phyloP scores from a whole-genome alignment of 192 early-diverging fungal species.

The Dispira parvispora region DNA sequence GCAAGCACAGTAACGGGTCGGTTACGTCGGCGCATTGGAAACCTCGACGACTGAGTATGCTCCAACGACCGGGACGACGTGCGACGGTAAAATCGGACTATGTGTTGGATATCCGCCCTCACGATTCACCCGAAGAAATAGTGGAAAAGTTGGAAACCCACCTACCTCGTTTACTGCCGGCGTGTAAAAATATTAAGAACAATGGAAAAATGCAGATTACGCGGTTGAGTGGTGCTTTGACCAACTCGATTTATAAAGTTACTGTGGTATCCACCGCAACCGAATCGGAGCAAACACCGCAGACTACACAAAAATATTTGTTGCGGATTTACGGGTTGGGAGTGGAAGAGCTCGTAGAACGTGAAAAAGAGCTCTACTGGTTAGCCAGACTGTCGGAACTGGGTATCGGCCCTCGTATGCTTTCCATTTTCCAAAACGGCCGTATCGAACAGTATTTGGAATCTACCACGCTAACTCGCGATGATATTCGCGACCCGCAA shows the following conservation, averaged over 20 bases:
- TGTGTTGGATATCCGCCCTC: constrained; percentile 1
- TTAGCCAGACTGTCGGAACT: constrained; percentile 44
- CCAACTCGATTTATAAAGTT: constrained; percentile 38
- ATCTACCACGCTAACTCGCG: constrained; percentile 45
- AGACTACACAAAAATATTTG: constrained; percentile 17
- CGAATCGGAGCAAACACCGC: constrained; percentile 9
- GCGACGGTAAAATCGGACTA: not conserved
- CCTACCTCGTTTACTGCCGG: constrained; percentile 12
- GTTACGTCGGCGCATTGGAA: not conserved
- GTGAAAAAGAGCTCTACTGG: constrained; percentile 69
- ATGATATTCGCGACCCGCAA: constrained; percentile 44
- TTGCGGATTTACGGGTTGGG: constrained; percentile 69
- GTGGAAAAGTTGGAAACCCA: not conserved
- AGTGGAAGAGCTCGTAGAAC: constrained; percentile 56
- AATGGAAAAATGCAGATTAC: constrained; percentile 18
- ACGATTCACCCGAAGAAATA: not conserved
- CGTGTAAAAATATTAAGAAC: constrained; percentile 12
- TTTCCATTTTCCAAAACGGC: constrained; percentile 69
- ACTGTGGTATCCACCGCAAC: constrained; percentile 12
- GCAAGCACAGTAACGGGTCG: not conserved
- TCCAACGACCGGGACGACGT: not conserved
- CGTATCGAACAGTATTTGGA: constrained; percentile 72
- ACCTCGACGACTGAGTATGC: constrained; percentile 2
- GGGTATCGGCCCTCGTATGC: constrained; percentile 55
- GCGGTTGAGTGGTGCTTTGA: constrained; percentile 52